Base-by-base conservation (phyloP, 2,329 filamentous ascomycete species). In the Colletotrichum euphorbiae region DNA sequence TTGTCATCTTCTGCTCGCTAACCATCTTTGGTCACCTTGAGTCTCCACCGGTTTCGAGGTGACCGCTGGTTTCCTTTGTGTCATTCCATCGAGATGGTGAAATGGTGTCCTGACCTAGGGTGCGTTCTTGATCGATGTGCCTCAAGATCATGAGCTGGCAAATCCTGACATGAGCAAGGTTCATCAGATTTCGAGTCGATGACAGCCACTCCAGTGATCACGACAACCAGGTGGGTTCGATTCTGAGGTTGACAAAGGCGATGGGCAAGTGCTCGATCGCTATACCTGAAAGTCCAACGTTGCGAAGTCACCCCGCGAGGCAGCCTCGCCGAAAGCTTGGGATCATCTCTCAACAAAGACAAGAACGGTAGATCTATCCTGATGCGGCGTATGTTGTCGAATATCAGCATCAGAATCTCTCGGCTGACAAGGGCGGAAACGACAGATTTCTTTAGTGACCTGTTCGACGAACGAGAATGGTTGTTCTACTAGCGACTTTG, bases 271-370 rank as follows among this genome's bases (percentile, higher is more conserved):
- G 21, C 61, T 24, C 24, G 8, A 58, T 38, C 21, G 33, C 24
- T 6, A 19, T 31, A 31, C 42, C 6, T 17, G 33, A 13, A 40
- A 31, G 21, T 19, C 17, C 52, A n/a, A 50, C 40, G 54, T 60
- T 60, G 40, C 31, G 31, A 64, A 38, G 11, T 36, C 33, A 40
- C 24, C 21, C 24, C 33, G 28, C 40, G n/a, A 36, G 24, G 48
- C 17, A 31, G 48, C 48, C 48, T 46, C 3, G 21, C n/a, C 38
- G 45, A 38, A 43, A 17, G 19, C 9, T 50, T 11, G 50, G 31
- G 40, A 65, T 68, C 61, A 19, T 43, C 46, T 48, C 13, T 19
- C n/a, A 31, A 68, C 65, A 68, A 68, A 68, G 28, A 8, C 13
- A 24, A 19, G 19, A 17, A 21, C 31, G 40, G 61, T 42, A n/a